Evolutionary conservation across 208 protist genomes (phyloP), one percentile per base, ranked within the genome.

Genomic region (Trypanosoma lewisi): DNA sequence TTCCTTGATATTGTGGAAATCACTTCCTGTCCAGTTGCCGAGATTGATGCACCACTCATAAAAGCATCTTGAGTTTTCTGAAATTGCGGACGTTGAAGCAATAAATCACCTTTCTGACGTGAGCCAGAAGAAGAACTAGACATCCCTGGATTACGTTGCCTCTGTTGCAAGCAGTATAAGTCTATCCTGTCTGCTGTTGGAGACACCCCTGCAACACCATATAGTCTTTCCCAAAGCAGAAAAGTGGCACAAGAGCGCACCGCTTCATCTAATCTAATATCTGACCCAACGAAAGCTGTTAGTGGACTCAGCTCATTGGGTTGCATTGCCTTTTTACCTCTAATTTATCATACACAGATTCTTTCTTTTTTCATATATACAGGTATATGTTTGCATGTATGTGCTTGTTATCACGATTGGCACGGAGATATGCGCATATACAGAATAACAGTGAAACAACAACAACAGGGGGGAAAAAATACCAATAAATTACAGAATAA

Each of bases 221-320:
- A 83, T 17, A 82, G 61, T 57, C 73, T 75, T 63, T 89, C 78
- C 82, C 82, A 89, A 45, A 89, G 49, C 0, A 60, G 60, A 73
- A 83, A 85, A 30, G 61, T 68, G 23, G 54, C 39, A 49, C 60
- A 65, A 23, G 63, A 64, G 37, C 54, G 23, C 34, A 76, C 25
- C 0, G 30, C 53, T 31, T 68, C 63, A 28, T 60, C 39, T 49
- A 70, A 14, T 36, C 21, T 56, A 37, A 50, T 31, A 30, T 58
- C 25, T 27, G 54, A 39, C 4, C 56, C 56, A 42, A 34, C 2
- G 17, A 59, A 27, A 27, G 4, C 27, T 31, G 49, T 53, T 19
- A 70, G 19, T 41, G 67, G 60, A 39, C 36, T 61, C 37, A 73
- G 49, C 19, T 66, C 60, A 27, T 41, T 47, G 50, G 48, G 51